These are phyloP conservation scores for Phylloporus sp. DNA, from an alignment of 768 basidiomycete genomes.

Conservation along the genomic window DNA sequence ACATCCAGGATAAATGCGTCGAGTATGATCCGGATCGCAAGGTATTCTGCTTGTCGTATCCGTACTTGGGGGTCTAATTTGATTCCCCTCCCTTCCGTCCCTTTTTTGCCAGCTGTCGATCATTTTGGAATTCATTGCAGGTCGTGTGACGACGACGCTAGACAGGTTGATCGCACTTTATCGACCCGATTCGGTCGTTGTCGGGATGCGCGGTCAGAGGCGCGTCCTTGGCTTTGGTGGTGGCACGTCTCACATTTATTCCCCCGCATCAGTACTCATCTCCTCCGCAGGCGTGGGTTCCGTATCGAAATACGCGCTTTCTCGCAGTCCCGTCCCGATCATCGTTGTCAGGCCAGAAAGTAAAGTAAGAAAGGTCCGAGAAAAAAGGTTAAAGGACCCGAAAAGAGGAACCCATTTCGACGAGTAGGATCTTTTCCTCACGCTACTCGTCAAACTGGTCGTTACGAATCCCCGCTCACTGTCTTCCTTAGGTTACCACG, in stretches of 20 bases:
- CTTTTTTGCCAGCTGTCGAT: slow-evolving; percentile 59
- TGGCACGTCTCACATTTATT: slow-evolving; percentile 12
- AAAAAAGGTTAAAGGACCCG: slow-evolving; percentile 83
- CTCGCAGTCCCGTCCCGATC: slow-evolving; percentile 91
- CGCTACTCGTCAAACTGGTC: neutral
- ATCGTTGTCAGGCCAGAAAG: slow-evolving; percentile 91
- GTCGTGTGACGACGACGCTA: slow-evolving; percentile 82
- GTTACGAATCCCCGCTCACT: slow-evolving; percentile 4
- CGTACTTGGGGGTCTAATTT: too few species aligned
- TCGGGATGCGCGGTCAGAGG: slow-evolving; percentile 78
- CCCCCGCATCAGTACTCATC: slow-evolving; percentile 15
- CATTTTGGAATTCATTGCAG: slow-evolving; percentile 91
- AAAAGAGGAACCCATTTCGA: slow-evolving; percentile 84
- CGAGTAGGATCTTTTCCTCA: slow-evolving; percentile 33
- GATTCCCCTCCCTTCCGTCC: neutral
- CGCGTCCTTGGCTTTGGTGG: slow-evolving; percentile 44
- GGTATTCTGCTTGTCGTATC: too few species aligned
- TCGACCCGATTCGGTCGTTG: slow-evolving; percentile 87
- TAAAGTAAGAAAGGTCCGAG: slow-evolving; percentile 77
- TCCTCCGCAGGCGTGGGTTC: slow-evolving; percentile 55
- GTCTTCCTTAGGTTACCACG: slow-evolving; percentile 9
- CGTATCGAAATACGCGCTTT: slow-evolving; percentile 71
- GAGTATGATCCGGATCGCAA: slow-evolving; percentile 76
- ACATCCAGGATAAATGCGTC: slow-evolving; percentile 74
- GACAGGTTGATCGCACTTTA: slow-evolving; percentile 91